Evolutionary conservation across 768 basidiomycete genomes (phyloP), one percentile per base, ranked within the genome.

Genomic region (Tephrocybe sp.): DNA sequence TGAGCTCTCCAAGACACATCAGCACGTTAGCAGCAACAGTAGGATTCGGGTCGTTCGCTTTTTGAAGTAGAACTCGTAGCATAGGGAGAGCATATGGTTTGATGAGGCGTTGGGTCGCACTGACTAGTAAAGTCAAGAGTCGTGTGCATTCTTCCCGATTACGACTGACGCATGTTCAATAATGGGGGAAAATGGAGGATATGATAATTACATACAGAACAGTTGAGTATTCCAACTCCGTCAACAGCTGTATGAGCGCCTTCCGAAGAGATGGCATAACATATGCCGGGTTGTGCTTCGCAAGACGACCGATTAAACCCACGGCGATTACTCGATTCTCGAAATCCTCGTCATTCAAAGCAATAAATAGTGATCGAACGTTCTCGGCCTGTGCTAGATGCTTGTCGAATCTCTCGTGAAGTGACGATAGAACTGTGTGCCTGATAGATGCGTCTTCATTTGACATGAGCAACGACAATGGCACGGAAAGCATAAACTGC

Each of bases 371-470:
- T 9, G 92, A 95, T 12, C 95, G 83, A n/a, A 99, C 94, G 62
- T 98, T 95, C 69, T 98, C 97, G 0, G 96, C 94, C 68, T 98
- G 97, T 2, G 97, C 91, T 16, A 99, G 80, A 64, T 99, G 95
- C 53, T 92, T 90, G 64, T 99, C 97, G 57, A 99, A 98, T 18
- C 92, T 84, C 53, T 94, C 88, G 61, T 97, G 92, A 26, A 99
- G 76, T 3, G 86, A 86, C 1, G 83, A 80, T 16, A 99, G 77
- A 0, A 98, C 97, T 0, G 88, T 87, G 54, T 87, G 82, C 12
- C 97, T 80, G 53, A 98, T 98, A 19, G 71, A 75, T 1, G 91
- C 72, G 61, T 93, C 94, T 87, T 59, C n/a, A 32, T 16, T 47
- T 13, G 16, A 28, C 31, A 47, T 32, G 18, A 53, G 26, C 54